Evolutionary conservation across 371 early-diverging fungal genomes (phyloP).

Genomic region (Mortierella sp.): DNA sequence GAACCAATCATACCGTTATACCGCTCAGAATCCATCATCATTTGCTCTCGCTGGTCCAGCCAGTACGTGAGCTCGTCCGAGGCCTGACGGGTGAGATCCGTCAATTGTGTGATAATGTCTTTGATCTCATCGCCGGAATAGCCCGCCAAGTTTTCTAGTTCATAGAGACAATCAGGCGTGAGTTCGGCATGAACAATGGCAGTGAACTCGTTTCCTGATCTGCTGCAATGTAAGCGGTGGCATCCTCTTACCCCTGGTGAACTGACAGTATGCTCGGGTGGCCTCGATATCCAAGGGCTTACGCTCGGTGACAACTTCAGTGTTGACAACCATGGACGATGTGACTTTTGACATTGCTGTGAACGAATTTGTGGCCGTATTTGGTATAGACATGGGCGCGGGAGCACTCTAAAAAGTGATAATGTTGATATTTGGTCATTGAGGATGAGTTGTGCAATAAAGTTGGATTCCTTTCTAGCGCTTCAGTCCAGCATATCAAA

Average conservation of each 20-base stretch:
- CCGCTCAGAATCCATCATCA: slow-evolving; percentile 89
- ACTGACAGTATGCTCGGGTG: slow-evolving; percentile 33
- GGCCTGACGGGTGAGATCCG: slow-evolving; percentile 67
- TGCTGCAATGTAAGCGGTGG: neutral
- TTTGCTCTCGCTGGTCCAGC: slow-evolving; percentile 84
- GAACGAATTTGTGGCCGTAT: slow-evolving; percentile 5
- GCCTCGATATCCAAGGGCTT: slow-evolving; percentile 39
- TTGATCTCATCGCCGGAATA: slow-evolving; percentile 69
- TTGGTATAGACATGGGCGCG: slow-evolving; percentile 21
- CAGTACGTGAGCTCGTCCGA: slow-evolving; percentile 72
- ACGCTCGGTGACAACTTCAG: slow-evolving; percentile 27
- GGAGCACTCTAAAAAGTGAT: neutral
- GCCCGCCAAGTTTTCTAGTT: slow-evolving; percentile 70
- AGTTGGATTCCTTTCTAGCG: neutral
- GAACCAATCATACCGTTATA: slow-evolving; percentile 89
- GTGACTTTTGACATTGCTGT: slow-evolving; percentile 26
- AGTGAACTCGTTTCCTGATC: neutral
- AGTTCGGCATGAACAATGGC: neutral
- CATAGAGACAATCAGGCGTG: neutral
- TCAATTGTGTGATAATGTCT: slow-evolving; percentile 62
- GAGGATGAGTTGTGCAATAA: neutral
- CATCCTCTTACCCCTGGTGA: slow-evolving; percentile 20
- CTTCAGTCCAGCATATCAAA: neutral
- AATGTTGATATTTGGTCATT: neutral
- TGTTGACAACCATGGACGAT: slow-evolving; percentile 34